Conservation (phyloP, 176 grass and related monocot species). For the Ensete glaucum region DNA sequence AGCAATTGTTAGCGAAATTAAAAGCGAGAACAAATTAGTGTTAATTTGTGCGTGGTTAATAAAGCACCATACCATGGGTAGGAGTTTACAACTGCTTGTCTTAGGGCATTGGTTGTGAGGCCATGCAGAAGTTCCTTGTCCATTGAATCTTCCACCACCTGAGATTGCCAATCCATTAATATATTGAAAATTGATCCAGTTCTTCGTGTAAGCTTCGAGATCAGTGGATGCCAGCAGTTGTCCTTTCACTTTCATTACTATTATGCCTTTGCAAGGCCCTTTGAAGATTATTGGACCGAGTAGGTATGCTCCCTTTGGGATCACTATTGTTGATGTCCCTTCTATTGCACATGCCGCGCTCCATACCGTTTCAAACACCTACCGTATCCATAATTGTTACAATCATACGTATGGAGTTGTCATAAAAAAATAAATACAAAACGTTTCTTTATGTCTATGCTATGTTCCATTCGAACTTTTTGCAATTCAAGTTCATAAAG, state of each 20-base stretch:
- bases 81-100: constrained; percentile 35
- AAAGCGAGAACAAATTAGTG: neutral
- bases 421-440: neutral
- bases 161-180: constrained; percentile 33
- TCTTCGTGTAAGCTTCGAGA: constrained; percentile 32
- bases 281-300: constrained; percentile 21
- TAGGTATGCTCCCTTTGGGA: constrained; percentile 37
- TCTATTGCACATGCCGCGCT: constrained; percentile 31
- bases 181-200: constrained; percentile 51
- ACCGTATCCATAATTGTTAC: neutral
- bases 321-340: constrained; percentile 29
- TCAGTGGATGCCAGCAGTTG: constrained; percentile 29
- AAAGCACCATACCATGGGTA: constrained; percentile 35
- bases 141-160: constrained; percentile 44
- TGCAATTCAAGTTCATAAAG: no score
- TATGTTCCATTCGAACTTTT: neutral
- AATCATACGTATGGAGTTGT: no score
- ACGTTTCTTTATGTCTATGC: neutral
- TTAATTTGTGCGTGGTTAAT: neutral
- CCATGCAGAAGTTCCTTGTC: constrained; percentile 52
- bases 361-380: constrained; percentile 47
- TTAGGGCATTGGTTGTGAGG: constrained; percentile 37
- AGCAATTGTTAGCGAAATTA: neutral
- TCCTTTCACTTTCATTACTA: constrained; percentile 45
- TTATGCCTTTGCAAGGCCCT: constrained; percentile 48